phyloP scores from a whole-genome alignment of 179 eudicot genomes.

The Silene coronaria region DNA sequence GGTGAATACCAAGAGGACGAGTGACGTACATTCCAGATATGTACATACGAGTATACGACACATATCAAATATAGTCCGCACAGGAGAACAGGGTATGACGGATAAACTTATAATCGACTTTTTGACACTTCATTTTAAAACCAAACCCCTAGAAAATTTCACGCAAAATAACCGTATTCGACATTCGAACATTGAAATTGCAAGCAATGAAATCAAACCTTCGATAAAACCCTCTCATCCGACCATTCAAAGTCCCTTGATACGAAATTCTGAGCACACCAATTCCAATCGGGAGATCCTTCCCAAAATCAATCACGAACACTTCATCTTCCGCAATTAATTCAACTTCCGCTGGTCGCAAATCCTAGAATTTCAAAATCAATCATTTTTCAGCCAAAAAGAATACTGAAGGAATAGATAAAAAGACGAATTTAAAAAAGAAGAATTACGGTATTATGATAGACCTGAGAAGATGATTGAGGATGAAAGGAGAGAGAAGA shows the following conservation, averaged over 20 bases:
- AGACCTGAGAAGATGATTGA: conserved; percentile 29
- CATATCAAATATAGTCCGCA: too few species aligned
- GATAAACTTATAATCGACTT: too few species aligned
- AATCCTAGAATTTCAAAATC: too few species aligned
- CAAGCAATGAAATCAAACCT: conserved; percentile 36
- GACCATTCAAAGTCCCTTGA: conserved; percentile 77
- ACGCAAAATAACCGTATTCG: neutral
- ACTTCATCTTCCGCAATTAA: conserved; percentile 66
- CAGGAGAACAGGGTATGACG: too few species aligned
- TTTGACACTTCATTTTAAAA: too few species aligned
- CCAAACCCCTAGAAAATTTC: too few species aligned
- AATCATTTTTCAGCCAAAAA: conserved; percentile 21
- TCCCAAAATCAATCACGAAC: conserved; percentile 58
- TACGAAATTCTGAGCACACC: conserved; percentile 58
- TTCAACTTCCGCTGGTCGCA: conserved; percentile 26
- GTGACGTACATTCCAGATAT: too few species aligned
- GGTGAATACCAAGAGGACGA: too few species aligned
- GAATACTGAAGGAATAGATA: neutral
- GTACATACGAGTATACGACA: too few species aligned
- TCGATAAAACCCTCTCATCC: conserved; percentile 94
- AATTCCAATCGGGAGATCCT: conserved; percentile 54
- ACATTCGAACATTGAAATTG: neutral
- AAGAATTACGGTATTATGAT: neutral
- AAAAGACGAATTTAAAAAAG: neutral
- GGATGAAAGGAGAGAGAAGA: conserved; percentile 41